Conservation (phyloP, 192 early-diverging fungal genomes). For the Pilobolus umbonatus region DNA sequence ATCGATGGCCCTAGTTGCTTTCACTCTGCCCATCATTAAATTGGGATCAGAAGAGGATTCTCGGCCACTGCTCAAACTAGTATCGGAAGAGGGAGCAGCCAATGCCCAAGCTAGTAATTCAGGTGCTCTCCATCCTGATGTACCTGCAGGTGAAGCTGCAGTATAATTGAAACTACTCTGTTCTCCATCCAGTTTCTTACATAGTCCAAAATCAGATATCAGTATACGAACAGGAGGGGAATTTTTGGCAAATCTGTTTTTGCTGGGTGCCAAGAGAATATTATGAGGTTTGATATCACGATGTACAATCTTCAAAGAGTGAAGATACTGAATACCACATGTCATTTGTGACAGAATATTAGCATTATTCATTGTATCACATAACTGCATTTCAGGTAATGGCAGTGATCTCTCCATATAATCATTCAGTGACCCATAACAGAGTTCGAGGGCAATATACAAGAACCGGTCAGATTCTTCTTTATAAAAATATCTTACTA, state of each 20-base stretch:
- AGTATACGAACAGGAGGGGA: conserved; percentile 56
- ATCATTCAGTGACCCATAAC: conserved; percentile 85
- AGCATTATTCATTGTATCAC: conserved; percentile 54
- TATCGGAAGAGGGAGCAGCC: conserved; percentile 3
- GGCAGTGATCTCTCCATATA: conserved; percentile 59
- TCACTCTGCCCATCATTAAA: conserved; percentile 29
- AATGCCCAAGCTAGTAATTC: conserved; percentile 58
- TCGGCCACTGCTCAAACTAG: conserved; percentile 2
- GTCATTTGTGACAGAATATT: conserved; percentile 81
- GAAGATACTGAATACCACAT: conserved; percentile 81
- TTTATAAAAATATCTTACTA: conserved; percentile 90
- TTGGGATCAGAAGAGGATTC: conserved; percentile 5
- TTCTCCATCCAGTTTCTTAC: conserved; percentile 89
- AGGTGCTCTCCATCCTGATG: conserved; percentile 95
- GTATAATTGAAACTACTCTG: conserved; percentile 96
- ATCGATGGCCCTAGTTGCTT: conserved; percentile 86
- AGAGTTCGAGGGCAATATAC: conserved; percentile 96
- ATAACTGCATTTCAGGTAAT: conserved; percentile 40
- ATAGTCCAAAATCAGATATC: conserved; percentile 97
- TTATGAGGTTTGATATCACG: conserved; percentile 98
- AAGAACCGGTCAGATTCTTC: conserved; percentile 87
- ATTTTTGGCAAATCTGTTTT: conserved; percentile 34
- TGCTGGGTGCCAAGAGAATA: conserved; percentile 74
- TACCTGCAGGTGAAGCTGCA: conserved; percentile 72
- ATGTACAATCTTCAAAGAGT: conserved; percentile 94